Evolutionary conservation across 352 stramenopile species (phyloP).

Genomic region (Phytopythium oedochilum): DNA sequence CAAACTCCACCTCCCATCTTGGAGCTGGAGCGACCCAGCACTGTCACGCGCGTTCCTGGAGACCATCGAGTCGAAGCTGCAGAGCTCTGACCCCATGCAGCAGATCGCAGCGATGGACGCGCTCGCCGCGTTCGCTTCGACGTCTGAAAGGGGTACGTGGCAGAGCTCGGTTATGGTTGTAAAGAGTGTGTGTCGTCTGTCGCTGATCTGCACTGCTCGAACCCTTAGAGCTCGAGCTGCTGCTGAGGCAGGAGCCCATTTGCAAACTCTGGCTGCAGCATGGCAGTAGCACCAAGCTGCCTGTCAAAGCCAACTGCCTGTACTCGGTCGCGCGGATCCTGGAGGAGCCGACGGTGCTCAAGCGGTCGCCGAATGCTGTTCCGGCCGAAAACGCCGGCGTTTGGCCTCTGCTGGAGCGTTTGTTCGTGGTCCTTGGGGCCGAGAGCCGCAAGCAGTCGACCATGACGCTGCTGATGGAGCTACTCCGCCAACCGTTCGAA

Average conservation of each 20-base stretch:
- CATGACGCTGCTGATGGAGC: slow-evolving; percentile 66
- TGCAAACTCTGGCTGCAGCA: slow-evolving; percentile 56
- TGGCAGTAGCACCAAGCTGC: slow-evolving; percentile 56
- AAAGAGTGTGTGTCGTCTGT: too few relatives aligned
- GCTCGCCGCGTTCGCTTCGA: slow-evolving; percentile 69
- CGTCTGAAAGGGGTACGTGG: slow-evolving; percentile 68
- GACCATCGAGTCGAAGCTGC: slow-evolving; percentile 64
- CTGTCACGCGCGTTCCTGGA: slow-evolving; percentile 76
- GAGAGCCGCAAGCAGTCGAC: slow-evolving; percentile 49
- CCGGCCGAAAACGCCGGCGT: slow-evolving; percentile 51
- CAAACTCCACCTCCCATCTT: slow-evolving; percentile 58
- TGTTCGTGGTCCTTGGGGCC: slow-evolving; percentile 61
- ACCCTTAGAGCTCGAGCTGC: slow-evolving; percentile 50
- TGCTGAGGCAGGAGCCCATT: slow-evolving; percentile 66
- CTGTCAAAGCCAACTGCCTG: slow-evolving; percentile 73
- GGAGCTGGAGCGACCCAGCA: slow-evolving; percentile 71
- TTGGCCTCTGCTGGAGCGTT: slow-evolving; percentile 56
- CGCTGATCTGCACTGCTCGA: too few relatives aligned
- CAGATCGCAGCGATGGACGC: slow-evolving; percentile 85
- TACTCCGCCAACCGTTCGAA: slow-evolving; percentile 81
- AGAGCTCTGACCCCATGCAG: slow-evolving; percentile 55
- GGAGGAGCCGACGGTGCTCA: slow-evolving; percentile 37
- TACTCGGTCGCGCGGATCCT: slow-evolving; percentile 64
- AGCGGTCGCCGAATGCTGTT: slow-evolving; percentile 22
- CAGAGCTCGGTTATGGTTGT: not conserved